phyloP scores from a whole-genome alignment of 495 filamentous ascomycete genomes.

The Massariosphaeria phaeospora region DNA sequence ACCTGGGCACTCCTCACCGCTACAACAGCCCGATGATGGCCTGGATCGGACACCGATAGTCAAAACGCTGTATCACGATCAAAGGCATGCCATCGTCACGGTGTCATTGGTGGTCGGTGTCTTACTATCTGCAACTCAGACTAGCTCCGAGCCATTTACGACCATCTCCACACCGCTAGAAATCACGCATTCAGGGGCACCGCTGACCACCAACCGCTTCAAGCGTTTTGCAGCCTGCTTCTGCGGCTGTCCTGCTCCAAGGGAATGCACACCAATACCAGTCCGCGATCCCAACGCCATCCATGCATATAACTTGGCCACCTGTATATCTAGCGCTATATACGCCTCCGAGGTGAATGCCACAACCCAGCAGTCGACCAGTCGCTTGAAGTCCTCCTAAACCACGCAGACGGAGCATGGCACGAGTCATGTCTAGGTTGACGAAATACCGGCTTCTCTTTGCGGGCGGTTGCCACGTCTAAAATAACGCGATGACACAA shows the following conservation, averaged over 20 bases:
- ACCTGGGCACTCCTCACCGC: constrained; percentile 24
- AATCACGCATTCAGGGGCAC: constrained; percentile 28
- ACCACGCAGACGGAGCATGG: too few species aligned
- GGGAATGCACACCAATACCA: constrained; percentile 1
- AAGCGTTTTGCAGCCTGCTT: constrained; percentile 8
- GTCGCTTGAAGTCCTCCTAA: too few species aligned
- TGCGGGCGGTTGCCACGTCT: constrained; percentile 14
- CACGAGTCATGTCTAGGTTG: too few species aligned
- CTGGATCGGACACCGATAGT: constrained; percentile 8
- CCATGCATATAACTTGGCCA: not conserved
- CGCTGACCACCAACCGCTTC: constrained; percentile 13
- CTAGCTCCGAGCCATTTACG: constrained; percentile 23
- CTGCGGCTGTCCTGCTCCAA: not conserved
- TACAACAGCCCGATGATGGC: constrained; percentile 19
- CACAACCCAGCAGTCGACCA: too few species aligned
- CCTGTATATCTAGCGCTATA: not conserved
- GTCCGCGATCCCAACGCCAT: not conserved
- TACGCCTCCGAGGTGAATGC: not conserved
- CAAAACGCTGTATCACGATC: constrained; percentile 16
- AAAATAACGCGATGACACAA: constrained; percentile 11
- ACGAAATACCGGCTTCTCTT: not conserved
- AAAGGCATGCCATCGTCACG: constrained; percentile 1
- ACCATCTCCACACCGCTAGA: constrained; percentile 24
- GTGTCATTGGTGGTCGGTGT: constrained; percentile 10
- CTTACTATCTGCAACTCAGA: constrained; percentile 22